These are phyloP conservation scores for Backusella sp. DNA, from an alignment of 192 early-diverging fungal genomes.

Conservation along the genomic window DNA sequence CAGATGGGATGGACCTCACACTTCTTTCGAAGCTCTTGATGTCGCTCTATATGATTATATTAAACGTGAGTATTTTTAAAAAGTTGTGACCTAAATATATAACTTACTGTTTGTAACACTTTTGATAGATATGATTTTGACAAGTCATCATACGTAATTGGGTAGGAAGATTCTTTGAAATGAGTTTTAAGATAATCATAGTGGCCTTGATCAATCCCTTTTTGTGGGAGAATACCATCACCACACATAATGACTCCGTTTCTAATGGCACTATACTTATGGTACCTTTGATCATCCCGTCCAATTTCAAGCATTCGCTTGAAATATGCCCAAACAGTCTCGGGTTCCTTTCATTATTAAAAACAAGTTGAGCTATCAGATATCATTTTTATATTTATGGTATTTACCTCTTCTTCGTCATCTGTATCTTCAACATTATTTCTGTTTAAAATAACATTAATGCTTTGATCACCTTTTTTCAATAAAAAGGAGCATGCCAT, in stretches of 20 bases:
- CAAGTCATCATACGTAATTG: background rate
- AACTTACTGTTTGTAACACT: background rate
- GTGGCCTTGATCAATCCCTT: background rate
- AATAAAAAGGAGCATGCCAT: too few species aligned
- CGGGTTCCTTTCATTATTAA: background rate
- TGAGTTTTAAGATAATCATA: background rate
- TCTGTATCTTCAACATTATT: too few species aligned
- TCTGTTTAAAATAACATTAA: too few species aligned
- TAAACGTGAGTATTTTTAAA: background rate
- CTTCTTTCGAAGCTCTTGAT: background rate
- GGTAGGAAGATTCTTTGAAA: background rate
- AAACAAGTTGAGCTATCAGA: background rate
- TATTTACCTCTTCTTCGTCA: background rate
- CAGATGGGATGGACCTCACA: background rate
- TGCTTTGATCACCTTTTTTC: too few species aligned
- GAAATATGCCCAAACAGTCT: background rate
- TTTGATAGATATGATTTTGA: background rate
- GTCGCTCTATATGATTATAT: background rate
- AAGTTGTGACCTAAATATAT: background rate
- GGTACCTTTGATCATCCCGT: background rate
- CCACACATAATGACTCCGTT: background rate
- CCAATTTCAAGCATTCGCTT: background rate
- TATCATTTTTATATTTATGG: background rate
- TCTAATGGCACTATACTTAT: background rate
- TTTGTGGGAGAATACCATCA: too few species aligned